Percentiles rank a stretch among this genome's conserved stretches.
Evolutionary conservation across 306 rosid genomes (phyloP).

Genomic region (Gillenia trifoliata): DNA sequence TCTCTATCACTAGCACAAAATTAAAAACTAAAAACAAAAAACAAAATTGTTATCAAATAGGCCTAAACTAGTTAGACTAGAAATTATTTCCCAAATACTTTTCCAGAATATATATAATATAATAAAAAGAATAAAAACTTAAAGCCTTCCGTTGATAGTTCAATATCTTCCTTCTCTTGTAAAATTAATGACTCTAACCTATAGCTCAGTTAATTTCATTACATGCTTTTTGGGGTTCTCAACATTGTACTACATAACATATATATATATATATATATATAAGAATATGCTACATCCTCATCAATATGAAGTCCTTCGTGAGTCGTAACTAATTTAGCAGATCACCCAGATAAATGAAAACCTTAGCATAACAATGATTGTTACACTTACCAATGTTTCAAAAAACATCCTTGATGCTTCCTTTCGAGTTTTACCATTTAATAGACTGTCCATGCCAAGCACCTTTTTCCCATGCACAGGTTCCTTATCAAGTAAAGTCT

Average conservation of each 20-base stretch:
- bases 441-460: slow-evolving; percentile 64
- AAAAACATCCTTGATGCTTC: slow-evolving; percentile 82
- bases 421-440: slow-evolving; percentile 65
- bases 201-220: neutral
- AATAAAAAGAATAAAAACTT: neutral
- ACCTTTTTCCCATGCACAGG: slow-evolving; percentile 50
- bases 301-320: neutral
- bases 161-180: neutral
- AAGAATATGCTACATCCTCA: neutral
- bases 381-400: slow-evolving; percentile 65
- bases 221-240: neutral
- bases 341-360: neutral
- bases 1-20: neutral
- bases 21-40: neutral
- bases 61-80: neutral
- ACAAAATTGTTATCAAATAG: neutral
- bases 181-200: neutral
- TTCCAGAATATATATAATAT: neutral
- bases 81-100: neutral
- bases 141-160: neutral
- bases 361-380: neutral
- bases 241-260: neutral
- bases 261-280: neutral
- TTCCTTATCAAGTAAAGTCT: slow-evolving; percentile 76
- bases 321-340: neutral